phyloP scores from a whole-genome alignment of 2,329 filamentous ascomycete species.

The Alternaria alternata region DNA sequence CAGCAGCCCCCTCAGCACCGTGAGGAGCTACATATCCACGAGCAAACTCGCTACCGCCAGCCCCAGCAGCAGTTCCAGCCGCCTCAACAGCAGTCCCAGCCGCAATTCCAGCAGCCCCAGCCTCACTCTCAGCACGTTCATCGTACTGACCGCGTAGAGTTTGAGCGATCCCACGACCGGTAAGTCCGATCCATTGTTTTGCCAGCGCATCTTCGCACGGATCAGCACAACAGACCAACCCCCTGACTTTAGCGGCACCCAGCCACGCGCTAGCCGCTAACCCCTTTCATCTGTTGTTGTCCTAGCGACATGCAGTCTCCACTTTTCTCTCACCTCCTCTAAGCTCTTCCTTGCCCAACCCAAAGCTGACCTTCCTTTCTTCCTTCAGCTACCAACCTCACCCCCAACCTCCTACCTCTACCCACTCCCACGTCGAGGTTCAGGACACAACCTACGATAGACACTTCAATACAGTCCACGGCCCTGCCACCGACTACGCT shows the following conservation, averaged over 20 bases:
- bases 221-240: constrained; percentile 41
- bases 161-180: constrained; percentile 38
- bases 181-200: constrained; percentile 43
- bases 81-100: constrained; percentile 6
- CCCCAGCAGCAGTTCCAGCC: constrained; percentile 7
- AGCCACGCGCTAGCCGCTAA: constrained; percentile 43
- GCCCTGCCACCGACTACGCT: constrained; percentile 61
- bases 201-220: constrained; percentile 40
- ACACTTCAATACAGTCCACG: constrained; percentile 57
- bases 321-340: constrained; percentile 49
- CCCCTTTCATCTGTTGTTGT: constrained; percentile 51
- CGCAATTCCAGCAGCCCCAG: constrained; percentile 8
- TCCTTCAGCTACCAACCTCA: constrained; percentile 63
- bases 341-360: constrained; percentile 42
- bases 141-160: constrained; percentile 36
- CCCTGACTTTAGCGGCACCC: constrained; percentile 47
- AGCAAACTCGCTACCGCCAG: constrained; percentile 14
- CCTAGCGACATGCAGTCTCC: constrained; percentile 49
- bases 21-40: constrained; percentile 27
- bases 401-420: constrained; percentile 62
- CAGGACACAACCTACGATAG: constrained; percentile 61
- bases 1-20: constrained; percentile 28
- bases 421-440: constrained; percentile 72
- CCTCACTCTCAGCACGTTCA: constrained; percentile 19
- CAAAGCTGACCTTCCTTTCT: constrained; percentile 48